Base-by-base conservation (phyloP, 1,284 basidiomycete species). In the Coniophora puteana region DNA sequence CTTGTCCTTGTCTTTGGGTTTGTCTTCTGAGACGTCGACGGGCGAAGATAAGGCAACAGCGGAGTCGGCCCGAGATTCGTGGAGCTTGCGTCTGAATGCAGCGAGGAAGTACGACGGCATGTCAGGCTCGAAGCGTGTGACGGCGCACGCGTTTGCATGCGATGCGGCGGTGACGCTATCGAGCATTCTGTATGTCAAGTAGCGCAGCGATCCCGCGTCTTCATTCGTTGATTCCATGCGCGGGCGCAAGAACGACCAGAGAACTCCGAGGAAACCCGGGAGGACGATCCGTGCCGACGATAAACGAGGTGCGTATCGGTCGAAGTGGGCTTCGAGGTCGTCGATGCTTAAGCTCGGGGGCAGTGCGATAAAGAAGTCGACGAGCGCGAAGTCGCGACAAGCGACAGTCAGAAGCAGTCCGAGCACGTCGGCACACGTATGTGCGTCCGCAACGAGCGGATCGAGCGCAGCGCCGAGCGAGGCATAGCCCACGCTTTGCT, bases 401-500 rank as follows among this genome's bases (percentile, higher is more conserved):
- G 81, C 71, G 23, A 89, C 66, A 5, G 77, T 74, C 16, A 87
- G 69, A 4, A 87, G 62, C 46, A 80, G 75, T 11, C 83, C 83
- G 7, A 84, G 61, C 0, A 71, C 74, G 44, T 72, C 70, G 44
- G 80, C 70, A 13, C 69, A 57, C 1, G 73, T 76, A 40, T 63
- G 52, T 4, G 66, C 50, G 50, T 82, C 69, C 5, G 61, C 59
- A 12, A 78, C 57, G 24, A 85, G 70, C 2, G 66, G 61, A 8
- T 66, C 60, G 12, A 83, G 61, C 1, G 84, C 78, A 42, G 78
- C 68, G 7, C 69, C 66, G 22, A 90, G 66, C 1, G 76, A 72
- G 17, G 73, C 65, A 47, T 83, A 88, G 3, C 83, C 83, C 8
- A 89, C 79, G 43, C 72, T 71, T 26, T 67, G 68, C 86, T 89